Conservation (phyloP, 345 rosid genomes). For the Gossypium stocksii region DNA sequence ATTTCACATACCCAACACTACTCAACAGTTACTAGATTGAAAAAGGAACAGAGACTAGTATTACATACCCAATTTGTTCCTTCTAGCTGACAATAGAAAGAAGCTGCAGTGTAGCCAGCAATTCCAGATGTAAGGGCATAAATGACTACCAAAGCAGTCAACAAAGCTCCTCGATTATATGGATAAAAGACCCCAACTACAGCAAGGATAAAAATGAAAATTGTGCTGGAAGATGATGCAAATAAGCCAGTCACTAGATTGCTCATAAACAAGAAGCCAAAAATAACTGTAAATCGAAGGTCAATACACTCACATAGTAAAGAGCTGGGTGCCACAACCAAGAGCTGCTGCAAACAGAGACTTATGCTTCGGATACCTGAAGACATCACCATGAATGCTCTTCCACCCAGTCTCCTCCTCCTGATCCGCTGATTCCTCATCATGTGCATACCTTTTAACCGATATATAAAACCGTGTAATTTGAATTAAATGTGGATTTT, state of each 20-base stretch:
- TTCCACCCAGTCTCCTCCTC: constrained; percentile 56
- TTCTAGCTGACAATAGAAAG: constrained; percentile 49
- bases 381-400: constrained; percentile 51
- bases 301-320: constrained; percentile 35
- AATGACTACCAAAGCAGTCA: constrained; percentile 46
- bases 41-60: neutral
- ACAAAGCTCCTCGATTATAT: constrained; percentile 45
- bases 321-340: constrained; percentile 49
- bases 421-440: constrained; percentile 49
- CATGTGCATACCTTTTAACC: constrained; percentile 43
- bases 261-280: neutral
- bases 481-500: neutral
- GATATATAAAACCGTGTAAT: neutral
- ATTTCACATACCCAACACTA: neutral
- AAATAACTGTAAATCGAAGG: neutral
- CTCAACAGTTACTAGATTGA: neutral
- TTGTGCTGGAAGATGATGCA: constrained; percentile 17
- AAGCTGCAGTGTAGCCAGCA: constrained; percentile 46
- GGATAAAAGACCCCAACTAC: constrained; percentile 52
- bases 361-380: constrained; percentile 43
- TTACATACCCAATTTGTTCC: constrained; percentile 44
- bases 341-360: constrained; percentile 48
- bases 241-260: neutral
- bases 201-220: constrained; percentile 42
- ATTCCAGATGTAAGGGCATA: constrained; percentile 59